Conservation (phyloP, 805 yeast species). For the Candida peoriensis region DNA sequence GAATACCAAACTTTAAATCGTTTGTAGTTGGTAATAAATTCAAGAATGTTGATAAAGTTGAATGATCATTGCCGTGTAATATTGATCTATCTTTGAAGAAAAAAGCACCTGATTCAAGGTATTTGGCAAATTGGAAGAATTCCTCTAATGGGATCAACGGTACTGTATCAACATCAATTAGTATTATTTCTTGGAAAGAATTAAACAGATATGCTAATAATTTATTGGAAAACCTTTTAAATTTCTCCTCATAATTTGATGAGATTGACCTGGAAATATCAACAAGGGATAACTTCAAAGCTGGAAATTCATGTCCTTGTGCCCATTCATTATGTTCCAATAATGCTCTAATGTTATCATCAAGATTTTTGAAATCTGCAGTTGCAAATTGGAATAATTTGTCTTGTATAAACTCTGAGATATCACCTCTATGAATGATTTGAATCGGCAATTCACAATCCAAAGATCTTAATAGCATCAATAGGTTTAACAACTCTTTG, state of each 20-base stretch:
- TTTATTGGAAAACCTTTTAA: conserved; percentile 36
- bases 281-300: conserved; percentile 26
- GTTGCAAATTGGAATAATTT: conserved; percentile 10
- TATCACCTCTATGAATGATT: conserved; percentile 23
- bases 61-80: not conserved
- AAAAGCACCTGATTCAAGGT: conserved; percentile 29
- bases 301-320: conserved; percentile 5
- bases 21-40: conserved; percentile 10
- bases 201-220: conserved; percentile 52
- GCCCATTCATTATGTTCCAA: conserved; percentile 15
- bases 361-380: conserved; percentile 1
- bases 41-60: not conserved
- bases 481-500: conserved; percentile 23
- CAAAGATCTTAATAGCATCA: conserved; percentile 35
- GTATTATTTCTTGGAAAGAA: conserved; percentile 43
- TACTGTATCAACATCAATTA: conserved; percentile 52
- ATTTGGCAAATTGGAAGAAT: conserved; percentile 30
- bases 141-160: conserved; percentile 33
- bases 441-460: conserved; percentile 29
- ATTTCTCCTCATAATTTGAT: conserved; percentile 7
- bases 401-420: conserved; percentile 27
- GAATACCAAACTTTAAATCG: conserved; percentile 1
- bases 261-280: conserved; percentile 5
- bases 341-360: conserved; percentile 8
- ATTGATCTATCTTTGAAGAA: conserved; percentile 38